These are phyloP conservation scores for Onygena corvina DNA, from an alignment of 2,329 filamentous ascomycete genomes.

Conservation along the genomic window DNA sequence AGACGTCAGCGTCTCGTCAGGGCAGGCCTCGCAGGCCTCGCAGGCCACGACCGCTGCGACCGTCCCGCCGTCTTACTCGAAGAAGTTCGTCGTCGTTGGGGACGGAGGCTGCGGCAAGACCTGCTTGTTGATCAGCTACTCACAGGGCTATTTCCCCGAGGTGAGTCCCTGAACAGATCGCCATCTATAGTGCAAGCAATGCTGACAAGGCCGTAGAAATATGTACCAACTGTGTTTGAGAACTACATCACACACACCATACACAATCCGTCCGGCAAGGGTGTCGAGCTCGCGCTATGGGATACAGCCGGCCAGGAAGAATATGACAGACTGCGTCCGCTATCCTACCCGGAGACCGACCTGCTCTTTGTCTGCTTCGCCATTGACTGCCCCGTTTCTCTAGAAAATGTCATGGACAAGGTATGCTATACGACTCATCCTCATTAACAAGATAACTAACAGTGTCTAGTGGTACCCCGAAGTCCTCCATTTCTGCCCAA, in stretches of 20 bases:
- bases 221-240: slow-evolving; percentile 96
- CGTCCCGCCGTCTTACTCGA: slow-evolving; percentile 84
- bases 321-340: slow-evolving; percentile 86
- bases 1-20: slow-evolving; percentile 58
- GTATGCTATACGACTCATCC: slow-evolving; percentile 39
- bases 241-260: slow-evolving; percentile 98
- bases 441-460: slow-evolving; percentile 9
- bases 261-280: slow-evolving; percentile 79
- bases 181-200: not conserved
- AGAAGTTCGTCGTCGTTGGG: slow-evolving; percentile 98
- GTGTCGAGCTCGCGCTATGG: slow-evolving; percentile 92
- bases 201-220: slow-evolving; percentile 57
- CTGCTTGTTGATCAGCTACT: slow-evolving; percentile 95
- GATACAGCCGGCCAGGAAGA: slow-evolving; percentile 98
- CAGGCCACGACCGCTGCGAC: slow-evolving; percentile 72
- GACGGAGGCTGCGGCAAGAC: slow-evolving; percentile 98
- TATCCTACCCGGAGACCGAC: slow-evolving; percentile 97
- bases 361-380: slow-evolving; percentile 98
- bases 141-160: slow-evolving; percentile 97
- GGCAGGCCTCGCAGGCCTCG: slow-evolving; percentile 49
- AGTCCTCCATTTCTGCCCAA: slow-evolving; percentile 96
- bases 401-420: slow-evolving; percentile 99
- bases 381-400: slow-evolving; percentile 94
- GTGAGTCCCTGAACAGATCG: slow-evolving; percentile 38
- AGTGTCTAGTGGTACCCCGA: slow-evolving; percentile 83